Conservation (phyloP, 768 basidiomycete species). For the Mrakia hoshinonis region DNA sequence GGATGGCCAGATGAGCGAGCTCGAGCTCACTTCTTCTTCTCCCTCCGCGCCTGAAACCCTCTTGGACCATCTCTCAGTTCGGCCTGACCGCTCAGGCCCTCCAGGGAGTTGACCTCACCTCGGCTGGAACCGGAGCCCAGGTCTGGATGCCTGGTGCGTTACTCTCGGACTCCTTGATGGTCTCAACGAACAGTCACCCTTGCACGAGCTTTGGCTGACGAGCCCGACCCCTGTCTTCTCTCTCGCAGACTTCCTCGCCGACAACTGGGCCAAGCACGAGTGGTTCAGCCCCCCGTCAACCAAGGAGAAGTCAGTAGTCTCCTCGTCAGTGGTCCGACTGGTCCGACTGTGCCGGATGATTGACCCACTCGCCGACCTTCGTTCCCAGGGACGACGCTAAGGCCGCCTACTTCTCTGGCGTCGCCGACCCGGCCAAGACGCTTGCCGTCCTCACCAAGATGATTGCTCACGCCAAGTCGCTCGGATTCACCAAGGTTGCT, state of each 20-base stretch:
- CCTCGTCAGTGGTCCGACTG: too few relatives aligned
- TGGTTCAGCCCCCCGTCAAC: slow-evolving; percentile 13
- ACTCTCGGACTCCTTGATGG: too few relatives aligned
- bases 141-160: slow-evolving; percentile 17
- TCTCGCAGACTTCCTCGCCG: slow-evolving; percentile 18
- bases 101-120: slow-evolving; percentile 34
- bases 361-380: too few relatives aligned
- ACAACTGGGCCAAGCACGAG: slow-evolving; percentile 11
- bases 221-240: background rate
- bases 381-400: slow-evolving; percentile 9
- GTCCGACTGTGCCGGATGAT: too few relatives aligned
- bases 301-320: slow-evolving; percentile 8
- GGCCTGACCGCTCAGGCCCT: slow-evolving; percentile 36
- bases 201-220: background rate
- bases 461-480: slow-evolving; percentile 3
- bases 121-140: slow-evolving; percentile 9
- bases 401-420: background rate
- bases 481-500: slow-evolving; percentile 16
- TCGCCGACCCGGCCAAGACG: background rate
- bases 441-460: slow-evolving; percentile 14
- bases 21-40: background rate
- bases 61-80: background rate
- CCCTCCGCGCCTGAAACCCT: background rate
- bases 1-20: background rate
- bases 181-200: background rate